Base-by-base conservation (phyloP, 2,329 filamentous ascomycete species). In the Sclerotinia glacialis region DNA sequence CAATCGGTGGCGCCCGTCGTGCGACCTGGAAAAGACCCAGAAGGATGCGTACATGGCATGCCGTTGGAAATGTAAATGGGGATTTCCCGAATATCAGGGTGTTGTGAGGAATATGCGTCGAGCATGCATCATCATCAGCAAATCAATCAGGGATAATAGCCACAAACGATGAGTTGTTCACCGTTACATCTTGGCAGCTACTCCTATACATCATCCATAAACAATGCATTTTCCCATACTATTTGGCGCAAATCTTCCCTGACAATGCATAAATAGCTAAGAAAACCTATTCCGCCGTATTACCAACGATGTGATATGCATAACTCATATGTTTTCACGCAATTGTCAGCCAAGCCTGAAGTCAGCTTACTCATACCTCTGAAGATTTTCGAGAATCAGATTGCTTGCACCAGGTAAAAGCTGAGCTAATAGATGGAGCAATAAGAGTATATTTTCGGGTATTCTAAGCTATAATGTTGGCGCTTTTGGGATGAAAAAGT, bases 311-410 rank as follows among this genome's bases (percentile, higher is more conserved):
- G 14, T 5, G 12, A 0, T 16, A 40, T 40, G 37, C 37, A 40
- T 40, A 28, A 31, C 49, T 16, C 14, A 52, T 31, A 21, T 53
- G 16, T 40, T 40, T 40, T 5, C 37, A 40, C 16, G 12, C 14
- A 40, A 16, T 16, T 5, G 14, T 28, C 26, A 53, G 52, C 34
- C 52, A 54, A 34, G 9, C 21, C 34, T 23, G n/a, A 56, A 56
- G 16, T 59, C 56, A 59, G 56, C 56, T 59, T 61, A 61, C 44
- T 60, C 28, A 47, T 37, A 60, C 12, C 2, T 37, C 14, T 5
- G 23, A 16, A 34, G 14, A 16, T 40, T 47, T 7, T 28, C 26
- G 42, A 11, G 12, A 23, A 34, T 34, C 26, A 12, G 37, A 40
- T 40, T 40, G 40, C 1, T 21, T 26, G 28, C 26, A 21, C 9